Conservation (phyloP, 371 early-diverging fungal genomes). For the Blyttiomyces sp. region DNA sequence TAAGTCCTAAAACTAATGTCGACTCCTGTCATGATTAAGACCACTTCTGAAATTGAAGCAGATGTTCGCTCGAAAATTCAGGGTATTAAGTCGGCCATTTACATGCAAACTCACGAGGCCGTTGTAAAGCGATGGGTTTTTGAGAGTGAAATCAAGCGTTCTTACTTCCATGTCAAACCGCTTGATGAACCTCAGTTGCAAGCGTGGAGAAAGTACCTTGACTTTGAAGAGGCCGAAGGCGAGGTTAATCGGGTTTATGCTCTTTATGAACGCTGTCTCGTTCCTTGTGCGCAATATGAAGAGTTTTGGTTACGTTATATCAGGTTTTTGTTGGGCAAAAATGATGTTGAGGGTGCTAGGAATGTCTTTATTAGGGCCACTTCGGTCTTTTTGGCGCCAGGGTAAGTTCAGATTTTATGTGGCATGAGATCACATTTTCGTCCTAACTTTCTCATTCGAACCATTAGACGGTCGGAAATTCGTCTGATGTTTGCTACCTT, state of each 20-base stretch:
- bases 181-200: slow-evolving; percentile 61
- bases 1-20: neutral
- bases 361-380: slow-evolving; percentile 34
- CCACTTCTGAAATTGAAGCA: slow-evolving; percentile 46
- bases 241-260: slow-evolving; percentile 52
- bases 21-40: slow-evolving; percentile 20
- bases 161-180: slow-evolving; percentile 74
- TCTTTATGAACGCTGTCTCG: slow-evolving; percentile 69
- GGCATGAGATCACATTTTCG: neutral
- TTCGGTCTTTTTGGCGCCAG: slow-evolving; percentile 32
- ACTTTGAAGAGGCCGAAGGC: slow-evolving; percentile 61
- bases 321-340: slow-evolving; percentile 32
- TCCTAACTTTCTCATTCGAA: neutral
- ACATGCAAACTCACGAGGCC: slow-evolving; percentile 59
- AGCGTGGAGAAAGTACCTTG: slow-evolving; percentile 68
- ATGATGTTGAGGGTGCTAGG: slow-evolving; percentile 32
- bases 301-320: slow-evolving; percentile 68
- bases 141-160: slow-evolving; percentile 60
- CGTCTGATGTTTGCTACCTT: slow-evolving; percentile 54
- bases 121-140: slow-evolving; percentile 44
- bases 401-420: slow-evolving; percentile 44
- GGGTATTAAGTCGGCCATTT: slow-evolving; percentile 45
- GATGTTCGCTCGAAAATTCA: slow-evolving; percentile 55
- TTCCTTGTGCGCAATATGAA: slow-evolving; percentile 67
- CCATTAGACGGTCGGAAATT: slow-evolving; percentile 34